Evolutionary conservation across 352 stramenopile species (phyloP).

Genomic region (Phytophthora constricta): DNA sequence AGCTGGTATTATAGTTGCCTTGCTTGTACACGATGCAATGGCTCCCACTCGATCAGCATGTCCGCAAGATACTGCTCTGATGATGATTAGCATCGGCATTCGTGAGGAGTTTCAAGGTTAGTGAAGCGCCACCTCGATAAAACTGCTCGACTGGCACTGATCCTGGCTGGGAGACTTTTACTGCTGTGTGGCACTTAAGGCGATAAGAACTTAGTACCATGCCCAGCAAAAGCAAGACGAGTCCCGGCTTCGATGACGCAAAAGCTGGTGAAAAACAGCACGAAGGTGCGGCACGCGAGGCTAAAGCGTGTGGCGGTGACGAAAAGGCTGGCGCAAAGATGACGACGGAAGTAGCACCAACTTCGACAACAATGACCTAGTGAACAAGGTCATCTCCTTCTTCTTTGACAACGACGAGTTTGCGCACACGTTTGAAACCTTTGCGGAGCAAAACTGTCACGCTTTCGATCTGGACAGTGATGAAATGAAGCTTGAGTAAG

Average conservation of each 20-base stretch:
- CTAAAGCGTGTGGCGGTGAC: slow-evolving; percentile 27
- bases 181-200: too few relatives aligned
- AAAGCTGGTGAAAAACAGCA: slow-evolving; percentile 31
- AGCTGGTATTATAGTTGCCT: too few relatives aligned
- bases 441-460: slow-evolving; percentile 66
- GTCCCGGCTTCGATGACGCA: slow-evolving; percentile 25
- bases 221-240: slow-evolving; percentile 46
- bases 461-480: slow-evolving; percentile 74
- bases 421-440: slow-evolving; percentile 70
- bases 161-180: too few relatives aligned
- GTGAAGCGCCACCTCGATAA: too few relatives aligned
- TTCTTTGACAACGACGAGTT: slow-evolving; percentile 88
- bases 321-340: slow-evolving; percentile 39
- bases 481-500: slow-evolving; percentile 83
- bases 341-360: slow-evolving; percentile 32
- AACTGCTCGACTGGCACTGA: slow-evolving; percentile 30
- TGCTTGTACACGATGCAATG: too few relatives aligned
- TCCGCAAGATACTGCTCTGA: too few relatives aligned
- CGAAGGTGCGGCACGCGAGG: slow-evolving; percentile 18
- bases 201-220: too few relatives aligned
- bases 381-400: slow-evolving; percentile 72
- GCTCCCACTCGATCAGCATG: background rate
- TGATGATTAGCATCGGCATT: background rate
- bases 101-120: background rate
- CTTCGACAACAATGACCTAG: slow-evolving; percentile 38